Base-by-base conservation (phyloP, 768 basidiomycete species). In the Rickenella mellea region DNA sequence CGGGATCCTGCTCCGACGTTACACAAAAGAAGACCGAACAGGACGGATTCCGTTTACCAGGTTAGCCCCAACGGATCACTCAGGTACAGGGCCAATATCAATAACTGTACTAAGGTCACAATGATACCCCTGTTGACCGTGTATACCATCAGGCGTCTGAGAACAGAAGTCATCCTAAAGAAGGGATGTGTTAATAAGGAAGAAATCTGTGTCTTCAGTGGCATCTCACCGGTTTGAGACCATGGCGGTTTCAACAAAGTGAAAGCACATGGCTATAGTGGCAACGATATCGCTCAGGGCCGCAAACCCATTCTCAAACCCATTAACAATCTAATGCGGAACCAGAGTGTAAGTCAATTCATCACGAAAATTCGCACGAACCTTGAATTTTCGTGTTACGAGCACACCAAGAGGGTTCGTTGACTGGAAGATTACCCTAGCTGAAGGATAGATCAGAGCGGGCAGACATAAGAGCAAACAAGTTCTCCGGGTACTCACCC, bases 231-330 rank as follows among this genome's bases (percentile, higher is more conserved):
- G 48, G 6, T 46, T 44, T 21, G 71, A 62, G 4, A 66, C 67
- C 8, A 65, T 67, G 44, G 59, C 62, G 2, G 66, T 51, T 5
- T 57, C 54, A 0, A 58, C 56, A 4, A 72, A 56, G 32, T 62
- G 62, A 3, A 60, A 44, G 49, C 68, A 70, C 65, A 72, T 66
- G 1, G 67, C 66, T 17, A 63, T 53, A 6, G 69, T 72, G 0
- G 70, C 69, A 9, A 69, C 28, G 17, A 72, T 55, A 44, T 72
- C 70, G 3, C 69, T 65, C 0, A 63, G 37, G 11, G 69, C 64
- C 25, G 62, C 65, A 43, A 69, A 68, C 9, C 66, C 69, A 50
- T 70, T 70, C 1, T 66, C 64, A 2, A 72, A 30, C 3, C n/a
- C n/a, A n/a, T n/a, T n/a, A n/a, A n/a, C n/a, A n/a, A n/a, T n/a